A percentile compares a stretch with the other conserved stretches of the same genome.
phyloP scores from a whole-genome alignment of 495 filamentous ascomycete species.

The Aspergillus steynii region DNA sequence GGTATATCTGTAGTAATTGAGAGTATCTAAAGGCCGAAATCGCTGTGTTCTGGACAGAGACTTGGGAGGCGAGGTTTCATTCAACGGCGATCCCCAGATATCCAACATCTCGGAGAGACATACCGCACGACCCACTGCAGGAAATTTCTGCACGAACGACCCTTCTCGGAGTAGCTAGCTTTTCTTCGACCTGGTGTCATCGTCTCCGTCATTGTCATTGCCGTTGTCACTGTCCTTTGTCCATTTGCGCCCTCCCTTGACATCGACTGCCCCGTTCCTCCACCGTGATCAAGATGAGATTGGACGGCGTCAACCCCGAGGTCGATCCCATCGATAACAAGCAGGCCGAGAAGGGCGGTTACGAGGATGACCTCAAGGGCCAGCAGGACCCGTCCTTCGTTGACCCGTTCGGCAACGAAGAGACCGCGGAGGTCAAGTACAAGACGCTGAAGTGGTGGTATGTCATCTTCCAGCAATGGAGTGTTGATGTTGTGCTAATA shows the following conservation, averaged over 20 bases:
- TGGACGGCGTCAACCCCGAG: slow-evolving; percentile 10
- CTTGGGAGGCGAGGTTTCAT: not conserved
- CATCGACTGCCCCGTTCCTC: not conserved
- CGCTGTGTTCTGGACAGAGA: not conserved
- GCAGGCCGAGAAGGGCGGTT: slow-evolving; percentile 13
- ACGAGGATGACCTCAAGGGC: slow-evolving; percentile 26
- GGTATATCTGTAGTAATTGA: not conserved
- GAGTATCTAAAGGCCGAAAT: not conserved
- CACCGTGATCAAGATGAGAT: slow-evolving; percentile 3
- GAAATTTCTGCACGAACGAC: not conserved
- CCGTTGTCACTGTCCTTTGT: not conserved
- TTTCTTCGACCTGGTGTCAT: not conserved
- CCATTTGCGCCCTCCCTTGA: not conserved
- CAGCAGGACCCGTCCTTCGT: slow-evolving; percentile 14
- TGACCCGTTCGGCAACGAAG: slow-evolving; percentile 43
- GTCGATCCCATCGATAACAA: slow-evolving; percentile 15
- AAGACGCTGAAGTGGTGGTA: slow-evolving; percentile 52
- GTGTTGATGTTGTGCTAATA: not conserved
- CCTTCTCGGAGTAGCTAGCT: not conserved
- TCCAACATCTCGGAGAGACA: not conserved
- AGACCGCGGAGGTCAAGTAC: slow-evolving; percentile 46
- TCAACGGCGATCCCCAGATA: not conserved
- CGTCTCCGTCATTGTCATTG: too few relatives aligned
- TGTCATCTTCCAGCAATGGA: slow-evolving; percentile 8
- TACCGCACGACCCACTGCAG: not conserved